phyloP scores from a whole-genome alignment of 2,329 filamentous ascomycete species.

The Didymella lethalis region DNA sequence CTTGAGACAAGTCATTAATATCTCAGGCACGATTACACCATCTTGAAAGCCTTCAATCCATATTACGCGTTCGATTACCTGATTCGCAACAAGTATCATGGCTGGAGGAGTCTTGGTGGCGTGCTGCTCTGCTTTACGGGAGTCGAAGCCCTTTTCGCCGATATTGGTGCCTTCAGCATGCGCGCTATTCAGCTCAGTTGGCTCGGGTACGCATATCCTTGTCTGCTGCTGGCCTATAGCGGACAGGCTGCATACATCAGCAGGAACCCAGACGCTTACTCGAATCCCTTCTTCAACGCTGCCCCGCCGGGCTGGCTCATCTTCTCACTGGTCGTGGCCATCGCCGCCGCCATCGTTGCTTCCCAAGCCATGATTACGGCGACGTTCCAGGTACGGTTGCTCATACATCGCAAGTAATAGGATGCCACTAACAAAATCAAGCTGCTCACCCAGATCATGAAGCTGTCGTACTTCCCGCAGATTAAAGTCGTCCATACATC shows the following conservation, averaged over 20 bases:
- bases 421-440: constrained; percentile 41
- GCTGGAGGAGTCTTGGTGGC: constrained; percentile 72
- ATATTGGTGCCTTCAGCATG: constrained; percentile 77
- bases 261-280: constrained; percentile 65
- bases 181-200: constrained; percentile 76
- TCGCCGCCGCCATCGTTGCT: constrained; percentile 76
- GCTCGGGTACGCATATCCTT: constrained; percentile 73
- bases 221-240: constrained; percentile 70
- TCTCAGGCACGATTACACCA: constrained; percentile 56
- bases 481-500: constrained; percentile 77
- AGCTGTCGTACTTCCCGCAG: constrained; percentile 76
- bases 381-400: constrained; percentile 67
- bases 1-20: background rate
- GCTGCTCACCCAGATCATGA: constrained; percentile 75
- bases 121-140: constrained; percentile 77
- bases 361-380: constrained; percentile 82
- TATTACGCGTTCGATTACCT: constrained; percentile 69
- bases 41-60: constrained; percentile 62
- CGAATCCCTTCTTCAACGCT: constrained; percentile 78
- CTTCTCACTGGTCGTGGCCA: constrained; percentile 72
- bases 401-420: background rate
- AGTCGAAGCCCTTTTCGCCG: constrained; percentile 79
- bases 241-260: constrained; percentile 79
- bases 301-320: constrained; percentile 74
- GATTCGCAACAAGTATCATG: constrained; percentile 64